Evolutionary conservation across 1,284 basidiomycete species (phyloP), one percentile per base, ranked within the genome.

Genomic region (Trametes versicolor): DNA sequence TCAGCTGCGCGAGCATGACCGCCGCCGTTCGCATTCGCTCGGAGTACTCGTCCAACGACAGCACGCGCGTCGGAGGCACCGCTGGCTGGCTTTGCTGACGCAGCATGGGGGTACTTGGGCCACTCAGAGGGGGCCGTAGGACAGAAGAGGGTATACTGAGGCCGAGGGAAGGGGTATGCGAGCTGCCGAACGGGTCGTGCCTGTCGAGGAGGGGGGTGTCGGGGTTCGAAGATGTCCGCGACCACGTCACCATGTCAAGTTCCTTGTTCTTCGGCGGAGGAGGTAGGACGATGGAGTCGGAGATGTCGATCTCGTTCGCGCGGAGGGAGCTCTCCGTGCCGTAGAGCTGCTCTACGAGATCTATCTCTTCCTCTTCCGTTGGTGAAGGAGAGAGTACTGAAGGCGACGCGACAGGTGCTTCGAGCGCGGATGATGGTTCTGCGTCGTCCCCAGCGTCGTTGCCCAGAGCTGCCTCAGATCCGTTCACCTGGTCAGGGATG

Each of bases 21-120:
- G 98, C 97, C 1, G 97, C 97, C 12, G 96, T 99, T 17, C 95
- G 90, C 97, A 99, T 99, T 49, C 97, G 89, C 73, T 98, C 95
- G 0, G 97, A 97, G 76, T 99, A 99, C 72, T 99, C 97, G 74
- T 99, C 97, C 34, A 99, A 81, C 1, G 91, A 91, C 2, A 83
- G 67, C n/a, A 74, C 68, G 29, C 71, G 72, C 5, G 62, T 54
- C 6, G 62, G 52, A 1, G 61, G 37, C 25, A 49, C 57, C 58
- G 65, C 21, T 37, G 62, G 39, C 21, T 49, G 43, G 36, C 45
- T 68, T 61, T 52, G 62, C 62, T 62, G 62, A 32, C 59, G 61
- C 34, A 63, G 61, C 34, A 63, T 57, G 49, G 61, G 60, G 4
- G 58, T 58, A 52, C 56, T 66, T 27, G 58, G 66, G 41, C 60